Conservation (phyloP, 1,139 yeast genomes). For the Hansenula lynferdii region DNA sequence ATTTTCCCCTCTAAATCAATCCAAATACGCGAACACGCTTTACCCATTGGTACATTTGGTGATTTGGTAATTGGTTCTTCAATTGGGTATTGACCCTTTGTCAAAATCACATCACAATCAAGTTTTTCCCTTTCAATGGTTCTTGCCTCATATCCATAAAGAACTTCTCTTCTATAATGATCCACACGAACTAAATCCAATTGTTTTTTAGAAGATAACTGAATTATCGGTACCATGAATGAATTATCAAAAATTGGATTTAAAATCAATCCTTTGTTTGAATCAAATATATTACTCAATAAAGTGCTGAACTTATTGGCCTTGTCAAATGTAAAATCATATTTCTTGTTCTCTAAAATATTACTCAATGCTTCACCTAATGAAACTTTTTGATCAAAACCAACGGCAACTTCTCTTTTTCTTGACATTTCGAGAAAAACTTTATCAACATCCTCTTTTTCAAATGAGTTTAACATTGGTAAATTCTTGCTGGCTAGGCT, state of each 20-base stretch:
- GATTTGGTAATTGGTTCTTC: slow-evolving; percentile 7
- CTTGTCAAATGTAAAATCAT: slow-evolving; percentile 38
- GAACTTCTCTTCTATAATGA: slow-evolving; percentile 36
- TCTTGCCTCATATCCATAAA: slow-evolving; percentile 58
- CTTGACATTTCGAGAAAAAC: slow-evolving; percentile 51
- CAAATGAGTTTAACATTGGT: slow-evolving; percentile 40
- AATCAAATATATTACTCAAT: slow-evolving; percentile 33
- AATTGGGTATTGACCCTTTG: slow-evolving; percentile 12
- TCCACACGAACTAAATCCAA: slow-evolving; percentile 49
- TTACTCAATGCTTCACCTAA: slow-evolving; percentile 53
- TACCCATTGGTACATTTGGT: slow-evolving; percentile 45
- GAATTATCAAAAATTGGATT: slow-evolving; percentile 57
- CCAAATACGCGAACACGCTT: slow-evolving; percentile 71
- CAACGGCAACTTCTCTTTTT: slow-evolving; percentile 48
- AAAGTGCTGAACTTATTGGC: slow-evolving; percentile 40
- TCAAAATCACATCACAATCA: slow-evolving; percentile 55
- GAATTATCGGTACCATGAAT: slow-evolving; percentile 50
- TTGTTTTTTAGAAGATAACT: slow-evolving; percentile 35
- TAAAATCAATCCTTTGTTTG: slow-evolving; percentile 48
- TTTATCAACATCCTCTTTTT: slow-evolving; percentile 38
- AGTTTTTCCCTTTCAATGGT: slow-evolving; percentile 54
- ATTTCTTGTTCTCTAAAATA: slow-evolving; percentile 36
- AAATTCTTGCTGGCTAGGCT: slow-evolving; percentile 39
- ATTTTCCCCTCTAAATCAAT: slow-evolving; percentile 59
- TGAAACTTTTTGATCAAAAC: slow-evolving; percentile 43